These are phyloP conservation scores for Calycina herbarum DNA, from an alignment of 2,329 filamentous ascomycete genomes.

Conservation along the genomic window DNA sequence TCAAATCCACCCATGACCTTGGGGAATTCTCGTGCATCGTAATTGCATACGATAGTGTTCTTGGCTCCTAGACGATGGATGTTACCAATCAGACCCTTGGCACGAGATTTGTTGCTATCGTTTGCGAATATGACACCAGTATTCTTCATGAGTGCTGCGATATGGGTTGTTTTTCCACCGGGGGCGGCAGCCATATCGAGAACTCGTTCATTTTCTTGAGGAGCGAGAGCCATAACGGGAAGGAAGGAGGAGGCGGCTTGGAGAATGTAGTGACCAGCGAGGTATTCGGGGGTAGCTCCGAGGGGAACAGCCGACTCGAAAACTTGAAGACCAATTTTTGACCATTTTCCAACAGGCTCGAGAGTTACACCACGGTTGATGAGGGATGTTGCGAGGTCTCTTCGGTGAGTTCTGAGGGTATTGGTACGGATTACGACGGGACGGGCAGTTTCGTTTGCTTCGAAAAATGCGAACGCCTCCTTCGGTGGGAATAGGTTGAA, in stretches of 20 bases:
- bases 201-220: constrained; percentile 87
- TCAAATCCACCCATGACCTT: constrained; percentile 95
- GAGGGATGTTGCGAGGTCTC: constrained; percentile 85
- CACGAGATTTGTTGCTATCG: constrained; percentile 88
- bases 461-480: constrained; percentile 97
- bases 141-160: constrained; percentile 97
- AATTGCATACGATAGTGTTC: constrained; percentile 94
- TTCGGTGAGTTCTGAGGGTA: constrained; percentile 74
- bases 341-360: constrained; percentile 98
- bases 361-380: constrained; percentile 96
- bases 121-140: constrained; percentile 95
- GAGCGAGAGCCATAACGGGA: constrained; percentile 94
- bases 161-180: constrained; percentile 93
- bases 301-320: constrained; percentile 82
- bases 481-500: constrained; percentile 88
- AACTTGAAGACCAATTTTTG: constrained; percentile 93
- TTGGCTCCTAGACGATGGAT: constrained; percentile 91
- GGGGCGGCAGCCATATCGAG: constrained; percentile 94
- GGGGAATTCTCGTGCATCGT: constrained; percentile 92
- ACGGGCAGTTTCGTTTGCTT: constrained; percentile 93
- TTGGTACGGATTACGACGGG: constrained; percentile 97
- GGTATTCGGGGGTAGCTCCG: constrained; percentile 94
- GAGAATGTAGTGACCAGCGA: constrained; percentile 96
- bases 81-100: constrained; percentile 97
- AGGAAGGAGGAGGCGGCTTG: constrained; percentile 96